Conservation (phyloP, 2,329 filamentous ascomycete species). For the Phyllosticta citrichinensis region DNA sequence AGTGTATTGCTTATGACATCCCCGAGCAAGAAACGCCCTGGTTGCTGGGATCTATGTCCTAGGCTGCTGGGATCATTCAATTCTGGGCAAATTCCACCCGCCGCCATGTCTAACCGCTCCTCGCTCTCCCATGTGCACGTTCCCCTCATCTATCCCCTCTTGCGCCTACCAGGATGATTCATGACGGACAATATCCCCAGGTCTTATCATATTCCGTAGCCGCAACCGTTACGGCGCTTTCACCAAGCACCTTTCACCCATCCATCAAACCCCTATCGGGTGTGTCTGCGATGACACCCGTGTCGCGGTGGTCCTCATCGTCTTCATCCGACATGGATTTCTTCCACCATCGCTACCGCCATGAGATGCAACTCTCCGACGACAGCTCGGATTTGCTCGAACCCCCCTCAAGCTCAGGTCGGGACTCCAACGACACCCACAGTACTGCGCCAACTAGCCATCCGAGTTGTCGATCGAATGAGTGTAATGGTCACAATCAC, state of each 20-base stretch:
- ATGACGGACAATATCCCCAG: neutral
- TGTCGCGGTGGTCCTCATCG: neutral
- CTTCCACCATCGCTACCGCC: neutral
- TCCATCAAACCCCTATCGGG: neutral
- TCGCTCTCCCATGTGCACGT: neutral
- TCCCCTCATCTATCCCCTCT: neutral
- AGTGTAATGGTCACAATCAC: neutral
- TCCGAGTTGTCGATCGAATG: slow-evolving; percentile 2
- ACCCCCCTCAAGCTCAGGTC: neutral
- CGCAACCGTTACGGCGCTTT: neutral
- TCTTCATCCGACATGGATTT: neutral
- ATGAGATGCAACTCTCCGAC: neutral
- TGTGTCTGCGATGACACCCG: neutral
- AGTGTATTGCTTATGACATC: neutral
- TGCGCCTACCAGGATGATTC: neutral
- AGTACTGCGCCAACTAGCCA: slow-evolving; percentile 1
- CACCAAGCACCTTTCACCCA: neutral
- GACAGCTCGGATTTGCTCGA: neutral
- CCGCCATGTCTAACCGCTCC: neutral
- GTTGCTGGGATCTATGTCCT: neutral
- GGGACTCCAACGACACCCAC: slow-evolving; percentile 1
- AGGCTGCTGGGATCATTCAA: neutral
- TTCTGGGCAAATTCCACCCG: neutral
- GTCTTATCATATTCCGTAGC: neutral
- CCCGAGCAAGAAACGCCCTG: neutral